Conservation (phyloP, 345 rosid species). For the Arabis alpina region DNA sequence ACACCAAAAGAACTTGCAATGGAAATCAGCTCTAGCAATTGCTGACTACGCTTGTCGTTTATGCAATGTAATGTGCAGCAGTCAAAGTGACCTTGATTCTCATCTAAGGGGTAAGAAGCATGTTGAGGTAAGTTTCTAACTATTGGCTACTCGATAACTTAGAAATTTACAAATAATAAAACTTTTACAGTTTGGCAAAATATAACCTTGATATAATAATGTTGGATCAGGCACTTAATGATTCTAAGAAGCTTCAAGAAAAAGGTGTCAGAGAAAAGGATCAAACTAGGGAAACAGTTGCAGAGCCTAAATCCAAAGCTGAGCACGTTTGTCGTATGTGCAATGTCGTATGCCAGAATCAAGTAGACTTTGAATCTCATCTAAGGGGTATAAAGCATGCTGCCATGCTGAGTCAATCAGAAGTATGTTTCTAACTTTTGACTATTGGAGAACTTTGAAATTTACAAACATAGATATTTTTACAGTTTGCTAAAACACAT, state of each 20-base stretch:
- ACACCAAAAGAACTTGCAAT: constrained; percentile 43
- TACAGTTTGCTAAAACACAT: constrained; percentile 50
- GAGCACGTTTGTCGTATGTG: too few relatives aligned
- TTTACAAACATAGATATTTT: constrained; percentile 36
- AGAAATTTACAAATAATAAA: constrained; percentile 27
- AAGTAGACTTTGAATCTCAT: too few relatives aligned
- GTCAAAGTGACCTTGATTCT: constrained; percentile 15
- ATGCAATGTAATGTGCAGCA: constrained; percentile 29
- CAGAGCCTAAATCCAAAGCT: too few relatives aligned
- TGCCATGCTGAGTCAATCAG: constrained; percentile 15
- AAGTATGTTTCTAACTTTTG: constrained; percentile 8
- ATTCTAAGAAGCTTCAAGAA: constrained; percentile 54
- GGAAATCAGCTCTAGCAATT: background rate
- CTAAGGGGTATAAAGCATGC: constrained; percentile 28
- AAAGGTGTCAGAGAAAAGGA: constrained; percentile 53
- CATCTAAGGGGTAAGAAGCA: constrained; percentile 25
- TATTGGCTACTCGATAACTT: constrained; percentile 49
- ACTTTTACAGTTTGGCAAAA: constrained; percentile 42
- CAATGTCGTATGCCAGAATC: too few relatives aligned
- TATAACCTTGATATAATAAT: too few relatives aligned
- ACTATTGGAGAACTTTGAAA: constrained; percentile 31
- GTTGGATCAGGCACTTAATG: constrained; percentile 43
- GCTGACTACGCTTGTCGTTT: background rate
- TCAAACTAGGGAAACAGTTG: constrained; percentile 43
- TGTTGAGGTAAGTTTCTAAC: constrained; percentile 32